These are phyloP conservation scores for Discostella pseudostelligera DNA, from an alignment of 108 stramenopile genomes.

Conservation along the genomic window DNA sequence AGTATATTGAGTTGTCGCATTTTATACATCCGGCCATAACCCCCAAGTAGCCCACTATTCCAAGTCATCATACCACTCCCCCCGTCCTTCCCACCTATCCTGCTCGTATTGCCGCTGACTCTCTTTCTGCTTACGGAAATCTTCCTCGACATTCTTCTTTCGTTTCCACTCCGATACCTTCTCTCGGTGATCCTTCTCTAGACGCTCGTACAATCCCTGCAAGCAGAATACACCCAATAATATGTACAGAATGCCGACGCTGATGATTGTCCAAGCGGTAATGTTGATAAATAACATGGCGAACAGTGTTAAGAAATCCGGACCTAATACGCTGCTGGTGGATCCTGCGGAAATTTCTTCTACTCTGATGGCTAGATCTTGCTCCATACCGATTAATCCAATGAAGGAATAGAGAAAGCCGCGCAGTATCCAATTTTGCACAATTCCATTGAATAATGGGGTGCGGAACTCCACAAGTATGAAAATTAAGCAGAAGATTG, in stretches of 20 bases:
- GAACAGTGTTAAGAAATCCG: constrained; percentile 32
- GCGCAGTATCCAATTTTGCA: constrained; percentile 49
- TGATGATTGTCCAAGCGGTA: constrained; percentile 46
- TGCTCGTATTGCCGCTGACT: constrained; percentile 30
- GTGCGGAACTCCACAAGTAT: constrained; percentile 56
- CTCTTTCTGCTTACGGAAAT: constrained; percentile 29
- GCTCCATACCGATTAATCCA: constrained; percentile 73
- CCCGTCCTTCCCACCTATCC: constrained; percentile 36
- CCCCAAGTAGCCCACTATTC: neutral
- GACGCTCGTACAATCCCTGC: constrained; percentile 35
- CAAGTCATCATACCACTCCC: constrained; percentile 46
- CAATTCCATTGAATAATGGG: constrained; percentile 50
- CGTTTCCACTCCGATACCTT: constrained; percentile 43
- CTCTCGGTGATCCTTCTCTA: constrained; percentile 30
- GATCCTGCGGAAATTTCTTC: constrained; percentile 42
- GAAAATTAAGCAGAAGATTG: constrained; percentile 62
- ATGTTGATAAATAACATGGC: constrained; percentile 35
- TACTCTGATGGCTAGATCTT: constrained; percentile 61
- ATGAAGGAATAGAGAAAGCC: constrained; percentile 83
- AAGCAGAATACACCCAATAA: constrained; percentile 36
- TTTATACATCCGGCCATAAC: too few relatives aligned
- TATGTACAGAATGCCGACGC: constrained; percentile 38
- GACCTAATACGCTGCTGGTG: constrained; percentile 41
- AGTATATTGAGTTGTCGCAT: too few relatives aligned
- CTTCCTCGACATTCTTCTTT: constrained; percentile 26